Evolutionary conservation across 208 protist species (phyloP), one percentile per base, ranked within the genome.

Genomic region (Wallacemonas sp.): DNA sequence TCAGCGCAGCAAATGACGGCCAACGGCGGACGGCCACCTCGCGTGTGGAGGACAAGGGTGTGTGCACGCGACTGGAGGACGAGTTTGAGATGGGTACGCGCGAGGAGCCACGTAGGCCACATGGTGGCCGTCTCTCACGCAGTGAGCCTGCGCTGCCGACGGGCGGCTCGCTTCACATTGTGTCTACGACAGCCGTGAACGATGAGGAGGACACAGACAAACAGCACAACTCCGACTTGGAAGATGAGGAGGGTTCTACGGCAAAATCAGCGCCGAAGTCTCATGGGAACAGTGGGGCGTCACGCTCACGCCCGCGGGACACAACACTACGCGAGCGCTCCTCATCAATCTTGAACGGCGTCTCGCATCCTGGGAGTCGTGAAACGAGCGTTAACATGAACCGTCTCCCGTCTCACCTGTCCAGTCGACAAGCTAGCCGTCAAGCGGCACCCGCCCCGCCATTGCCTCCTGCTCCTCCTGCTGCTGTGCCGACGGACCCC

Each of bases 261-360:
- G 41, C 46, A 30, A 17, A 19, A 19, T 22, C 26, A 24, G 4
- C 24, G 36, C 0, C 24, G 24, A 54, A 24, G 15, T 8, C 46
- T 12, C 11, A 19, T 17, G 19, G 44, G 27, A 22, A 1, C 42
- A 30, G 3, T 22, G 39, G 14, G 39, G 47, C 1, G 14, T 36
- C 31, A 56, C 60, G 4, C 24, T 34, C 31, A 21, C 63, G 63
- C 11, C 21, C 71, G 2, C 70, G 75, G n/a, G 59, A 72, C 30
- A 59, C 49, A 21, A 70, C 75, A 5, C 66, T 81, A 45, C 62
- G 38, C 0, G 66, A 77, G 51, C 46, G 66, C 33, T 77, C 70
- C 46, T 81, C 75, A 17, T 70, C 56, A 2, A 68, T 73, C 17
- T 49, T 77, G 31, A 58, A 33, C 26, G 66, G 70, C 6, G 31